Conservation (phyloP, 192 early-diverging fungal genomes). For the Geranomyces michiganensis region DNA sequence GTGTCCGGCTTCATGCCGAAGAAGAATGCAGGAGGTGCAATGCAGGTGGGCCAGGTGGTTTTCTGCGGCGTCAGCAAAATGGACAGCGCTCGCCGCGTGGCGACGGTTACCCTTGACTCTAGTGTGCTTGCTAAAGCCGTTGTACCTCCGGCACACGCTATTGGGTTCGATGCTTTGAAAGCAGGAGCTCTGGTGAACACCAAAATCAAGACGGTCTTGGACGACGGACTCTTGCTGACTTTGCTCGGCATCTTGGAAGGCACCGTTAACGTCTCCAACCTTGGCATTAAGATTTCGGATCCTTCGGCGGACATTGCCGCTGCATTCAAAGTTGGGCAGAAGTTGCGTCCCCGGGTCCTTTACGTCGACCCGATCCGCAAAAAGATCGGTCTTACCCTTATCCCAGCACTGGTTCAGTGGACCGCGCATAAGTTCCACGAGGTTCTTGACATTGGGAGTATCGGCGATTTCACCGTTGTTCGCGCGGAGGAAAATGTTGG, state of each 20-base stretch:
- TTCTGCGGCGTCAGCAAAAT: slow-evolving; percentile 65
- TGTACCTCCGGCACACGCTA: slow-evolving; percentile 52
- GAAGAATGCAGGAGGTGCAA: slow-evolving; percentile 58
- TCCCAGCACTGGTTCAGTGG: slow-evolving; percentile 7
- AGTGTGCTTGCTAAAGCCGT: slow-evolving; percentile 52
- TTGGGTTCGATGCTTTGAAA: slow-evolving; percentile 73
- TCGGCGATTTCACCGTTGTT: slow-evolving; percentile 66
- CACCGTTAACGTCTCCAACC: slow-evolving; percentile 64
- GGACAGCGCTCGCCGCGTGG: slow-evolving; percentile 63
- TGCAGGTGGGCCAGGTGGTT: slow-evolving; percentile 78
- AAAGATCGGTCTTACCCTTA: slow-evolving; percentile 43
- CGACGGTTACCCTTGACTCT: slow-evolving; percentile 70
- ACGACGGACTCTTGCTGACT: slow-evolving; percentile 68
- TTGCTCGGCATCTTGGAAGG: slow-evolving; percentile 87
- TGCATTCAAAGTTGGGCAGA: slow-evolving; percentile 62
- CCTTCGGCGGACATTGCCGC: slow-evolving; percentile 51
- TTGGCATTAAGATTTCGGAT: slow-evolving; percentile 40
- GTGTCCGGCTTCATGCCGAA: slow-evolving; percentile 76
- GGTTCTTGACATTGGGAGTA: slow-evolving; percentile 69
- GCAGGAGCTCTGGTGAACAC: slow-evolving; percentile 76
- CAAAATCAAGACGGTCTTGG: slow-evolving; percentile 63
- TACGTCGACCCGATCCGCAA: slow-evolving; percentile 59
- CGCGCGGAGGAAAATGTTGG: slow-evolving; percentile 67
- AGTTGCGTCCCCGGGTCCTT: slow-evolving; percentile 71
- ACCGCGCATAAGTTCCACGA: slow-evolving; percentile 2